These are phyloP conservation scores for Paxillus rubicundulus DNA, from an alignment of 768 basidiomycete genomes.

Conservation along the genomic window DNA sequence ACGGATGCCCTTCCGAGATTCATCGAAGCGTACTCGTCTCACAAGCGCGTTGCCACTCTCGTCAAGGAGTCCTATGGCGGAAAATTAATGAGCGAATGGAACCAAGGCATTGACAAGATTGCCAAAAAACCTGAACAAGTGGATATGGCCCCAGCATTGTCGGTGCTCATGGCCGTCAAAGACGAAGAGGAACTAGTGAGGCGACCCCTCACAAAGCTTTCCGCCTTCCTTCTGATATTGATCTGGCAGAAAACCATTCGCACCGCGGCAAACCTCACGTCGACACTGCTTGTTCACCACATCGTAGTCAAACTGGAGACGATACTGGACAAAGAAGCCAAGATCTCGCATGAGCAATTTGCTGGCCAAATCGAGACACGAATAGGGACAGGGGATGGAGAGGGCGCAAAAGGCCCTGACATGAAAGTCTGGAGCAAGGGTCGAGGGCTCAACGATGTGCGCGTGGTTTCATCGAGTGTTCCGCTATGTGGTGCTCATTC, in stretches of 20 bases:
- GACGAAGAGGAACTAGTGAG: conserved; percentile 89
- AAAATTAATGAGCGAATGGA: conserved; percentile 88
- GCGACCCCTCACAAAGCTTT: conserved; percentile 4
- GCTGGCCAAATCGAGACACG: conserved; percentile 84
- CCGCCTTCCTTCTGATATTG: conserved; percentile 9
- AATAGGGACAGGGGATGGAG: conserved; percentile 68
- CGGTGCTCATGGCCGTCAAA: conserved; percentile 80
- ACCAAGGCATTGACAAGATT: conserved; percentile 53
- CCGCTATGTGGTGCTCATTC: conserved; percentile 6
- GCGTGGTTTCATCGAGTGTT: conserved; percentile 28
- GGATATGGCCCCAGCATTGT: conserved; percentile 76
- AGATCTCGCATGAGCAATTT: conserved; percentile 85
- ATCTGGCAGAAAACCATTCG: conserved; percentile 68
- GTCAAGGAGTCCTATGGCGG: conserved; percentile 83
- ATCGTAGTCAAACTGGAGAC: conserved; percentile 86
- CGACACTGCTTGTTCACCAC: conserved; percentile 81
- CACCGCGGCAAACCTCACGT: conserved; percentile 74
- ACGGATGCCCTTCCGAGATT: conserved; percentile 75
- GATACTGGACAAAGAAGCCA: conserved; percentile 88
- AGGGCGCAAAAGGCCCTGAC: conserved; percentile 78
- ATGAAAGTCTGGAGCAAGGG: conserved; percentile 90
- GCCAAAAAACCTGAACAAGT: conserved; percentile 66
- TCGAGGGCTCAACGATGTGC: conserved; percentile 68
- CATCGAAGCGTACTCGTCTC: conserved; percentile 55
- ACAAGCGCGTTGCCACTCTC: conserved; percentile 69